These are phyloP conservation scores for Trichoderma virens DNA, from an alignment of 495 filamentous ascomycete species.

Conservation along the genomic window DNA sequence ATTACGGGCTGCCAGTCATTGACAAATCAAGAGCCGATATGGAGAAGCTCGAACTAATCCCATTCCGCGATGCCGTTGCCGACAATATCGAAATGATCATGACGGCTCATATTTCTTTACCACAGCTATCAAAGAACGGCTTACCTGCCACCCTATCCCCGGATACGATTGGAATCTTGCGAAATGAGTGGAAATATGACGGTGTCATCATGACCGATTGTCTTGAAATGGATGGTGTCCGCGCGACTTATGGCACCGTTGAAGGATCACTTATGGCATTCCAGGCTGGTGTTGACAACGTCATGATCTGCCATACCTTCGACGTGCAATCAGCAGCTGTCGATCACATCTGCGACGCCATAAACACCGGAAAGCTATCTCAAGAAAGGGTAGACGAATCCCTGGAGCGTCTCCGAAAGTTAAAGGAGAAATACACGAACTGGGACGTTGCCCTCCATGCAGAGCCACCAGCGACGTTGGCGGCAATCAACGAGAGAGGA, in stretches of 20 bases:
- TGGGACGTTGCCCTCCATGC: not conserved
- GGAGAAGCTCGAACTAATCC: not conserved
- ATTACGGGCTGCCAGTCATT: not conserved
- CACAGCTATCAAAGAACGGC: not conserved
- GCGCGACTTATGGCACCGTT: not conserved
- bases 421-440: conserved; percentile 11
- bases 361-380: not conserved
- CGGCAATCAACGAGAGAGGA: not conserved
- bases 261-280: not conserved
- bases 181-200: not conserved
- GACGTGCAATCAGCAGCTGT: not conserved
- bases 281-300: conserved; percentile 1
- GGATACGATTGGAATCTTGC: not conserved
- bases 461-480: not conserved
- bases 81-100: not conserved
- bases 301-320: conserved; percentile 5
- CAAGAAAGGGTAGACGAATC: not conserved
- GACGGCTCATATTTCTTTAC: conserved; percentile 3
- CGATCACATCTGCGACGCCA: not conserved
- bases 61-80: not conserved
- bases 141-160: not conserved
- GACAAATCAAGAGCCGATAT: conserved; percentile 3
- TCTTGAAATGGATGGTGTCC: not conserved
- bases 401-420: not conserved
- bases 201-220: not conserved